A percentile compares a stretch with the other conserved stretches of the same genome.
Conservation (phyloP, 2,329 filamentous ascomycete genomes). For the Chaetomiaceae sp. region DNA sequence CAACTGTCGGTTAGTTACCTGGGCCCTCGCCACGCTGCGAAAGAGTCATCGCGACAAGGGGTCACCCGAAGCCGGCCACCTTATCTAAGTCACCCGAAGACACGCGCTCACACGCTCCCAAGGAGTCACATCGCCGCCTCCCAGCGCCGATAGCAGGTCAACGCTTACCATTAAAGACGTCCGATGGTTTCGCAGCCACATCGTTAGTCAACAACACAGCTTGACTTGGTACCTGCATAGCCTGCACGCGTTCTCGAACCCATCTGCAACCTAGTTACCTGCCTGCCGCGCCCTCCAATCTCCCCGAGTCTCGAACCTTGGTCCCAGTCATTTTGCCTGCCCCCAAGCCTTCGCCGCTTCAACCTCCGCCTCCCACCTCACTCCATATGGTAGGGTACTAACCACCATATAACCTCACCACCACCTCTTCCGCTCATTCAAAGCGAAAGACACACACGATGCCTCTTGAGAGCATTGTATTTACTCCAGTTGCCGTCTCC, state of each 20-base stretch:
- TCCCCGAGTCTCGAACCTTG: conserved; percentile 7
- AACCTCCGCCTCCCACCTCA: conserved; percentile 6
- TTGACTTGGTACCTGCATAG: conserved; percentile 26
- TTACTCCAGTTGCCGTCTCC: conserved; percentile 59
- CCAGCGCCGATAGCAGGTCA: conserved; percentile 18
- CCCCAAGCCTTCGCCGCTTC: conserved; percentile 6
- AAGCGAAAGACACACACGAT: conserved; percentile 44
- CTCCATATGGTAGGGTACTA: conserved; percentile 31
- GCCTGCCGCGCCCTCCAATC: conserved; percentile 14
- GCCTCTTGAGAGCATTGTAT: conserved; percentile 51
- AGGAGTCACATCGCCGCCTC: conserved; percentile 24
- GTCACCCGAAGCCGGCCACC: conserved; percentile 24
- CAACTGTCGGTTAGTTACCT: conserved; percentile 27
- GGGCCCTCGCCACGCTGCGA: conserved; percentile 25
- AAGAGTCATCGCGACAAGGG: conserved; percentile 30
- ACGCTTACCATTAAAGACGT: conserved; percentile 17
- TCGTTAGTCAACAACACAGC: conserved; percentile 9
- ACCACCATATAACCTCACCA: conserved; percentile 32
- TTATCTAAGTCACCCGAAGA: conserved; percentile 25
- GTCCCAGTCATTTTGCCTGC: conserved; percentile 2
- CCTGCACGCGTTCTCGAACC: conserved; percentile 14
- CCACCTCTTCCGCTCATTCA: conserved; percentile 28
- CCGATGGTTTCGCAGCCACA: conserved; percentile 23
- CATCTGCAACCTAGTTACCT: conserved; percentile 7
- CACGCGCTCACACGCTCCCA: conserved; percentile 20